phyloP scores from a whole-genome alignment of 169 alveolate genomes.

The Plasmodium knowlesi region DNA sequence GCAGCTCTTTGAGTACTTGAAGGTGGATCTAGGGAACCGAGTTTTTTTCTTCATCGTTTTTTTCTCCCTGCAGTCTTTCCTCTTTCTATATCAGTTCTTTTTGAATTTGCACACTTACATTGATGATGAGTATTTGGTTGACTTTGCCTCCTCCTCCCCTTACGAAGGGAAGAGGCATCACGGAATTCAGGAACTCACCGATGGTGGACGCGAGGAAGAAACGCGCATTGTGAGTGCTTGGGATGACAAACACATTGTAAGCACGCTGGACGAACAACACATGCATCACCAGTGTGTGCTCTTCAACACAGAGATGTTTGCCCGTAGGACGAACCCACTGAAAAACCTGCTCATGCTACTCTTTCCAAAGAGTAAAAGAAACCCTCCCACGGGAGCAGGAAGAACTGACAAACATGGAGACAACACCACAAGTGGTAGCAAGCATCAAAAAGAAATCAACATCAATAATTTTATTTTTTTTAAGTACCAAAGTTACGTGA shows the following conservation, averaged over 20 bases:
- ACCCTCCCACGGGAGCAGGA: not conserved
- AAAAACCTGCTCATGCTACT: slow-evolving; percentile 8
- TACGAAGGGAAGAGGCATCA: not conserved
- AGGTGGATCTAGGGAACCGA: slow-evolving; percentile 64
- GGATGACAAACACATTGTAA: not conserved
- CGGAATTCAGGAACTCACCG: not conserved
- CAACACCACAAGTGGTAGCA: not conserved
- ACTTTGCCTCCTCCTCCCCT: not conserved
- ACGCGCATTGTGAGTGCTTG: not conserved
- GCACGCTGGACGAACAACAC: not conserved
- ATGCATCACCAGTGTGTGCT: not conserved
- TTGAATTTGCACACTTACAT: slow-evolving; percentile 70
- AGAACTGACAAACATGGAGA: not conserved
- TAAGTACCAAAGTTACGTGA: slow-evolving; percentile 47
- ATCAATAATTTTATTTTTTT: slow-evolving; percentile 61
- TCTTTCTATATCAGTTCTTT: slow-evolving; percentile 32
- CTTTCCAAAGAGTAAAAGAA: not conserved
- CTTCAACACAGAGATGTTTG: slow-evolving; percentile 40
- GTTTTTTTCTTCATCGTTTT: slow-evolving; percentile 60
- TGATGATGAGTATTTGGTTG: slow-evolving; percentile 14
- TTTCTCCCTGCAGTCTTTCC: slow-evolving; percentile 57
- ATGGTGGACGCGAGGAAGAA: not conserved
- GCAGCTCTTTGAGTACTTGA: slow-evolving; percentile 66
- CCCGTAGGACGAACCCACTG: slow-evolving; percentile 5
- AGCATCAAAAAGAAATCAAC: not conserved